Percentiles rank a stretch among this genome's conserved stretches.
Evolutionary conservation across 1,284 basidiomycete genomes (phyloP).

Genomic region (Takashimella koratensis): DNA sequence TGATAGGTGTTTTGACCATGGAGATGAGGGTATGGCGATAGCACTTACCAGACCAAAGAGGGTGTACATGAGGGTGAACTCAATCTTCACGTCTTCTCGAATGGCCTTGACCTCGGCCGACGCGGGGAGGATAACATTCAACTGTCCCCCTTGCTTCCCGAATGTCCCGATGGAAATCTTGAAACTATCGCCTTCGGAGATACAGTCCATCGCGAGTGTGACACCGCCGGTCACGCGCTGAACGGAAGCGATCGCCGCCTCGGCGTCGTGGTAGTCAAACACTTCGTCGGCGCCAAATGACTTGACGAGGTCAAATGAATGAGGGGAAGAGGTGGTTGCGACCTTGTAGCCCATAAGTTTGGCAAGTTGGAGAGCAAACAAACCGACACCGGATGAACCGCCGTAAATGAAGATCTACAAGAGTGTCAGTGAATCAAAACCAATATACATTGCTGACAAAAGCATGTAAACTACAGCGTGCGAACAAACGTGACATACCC

Average conservation of each 20-base stretch:
- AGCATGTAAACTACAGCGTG: too few relatives aligned
- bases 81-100: constrained; percentile 7
- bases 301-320: constrained; percentile 49
- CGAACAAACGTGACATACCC: too few relatives aligned
- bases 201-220: constrained; percentile 13
- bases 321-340: constrained; percentile 50
- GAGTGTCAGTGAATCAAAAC: constrained; percentile 12
- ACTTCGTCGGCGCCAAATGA: constrained; percentile 51
- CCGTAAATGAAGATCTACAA: constrained; percentile 50
- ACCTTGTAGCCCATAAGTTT: constrained; percentile 51
- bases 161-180: constrained; percentile 9
- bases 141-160: constrained; percentile 15
- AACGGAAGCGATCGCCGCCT: constrained; percentile 8
- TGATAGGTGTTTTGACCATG: too few relatives aligned
- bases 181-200: constrained; percentile 8
- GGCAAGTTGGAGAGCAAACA: constrained; percentile 53
- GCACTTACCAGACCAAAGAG: constrained; percentile 7
- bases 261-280: constrained; percentile 38
- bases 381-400: constrained; percentile 51
- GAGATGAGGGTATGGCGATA: too few relatives aligned
- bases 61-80: constrained; percentile 10
- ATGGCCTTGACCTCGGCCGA: not conserved
- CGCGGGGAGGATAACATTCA: not conserved
- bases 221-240: constrained; percentile 18
- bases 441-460: too few relatives aligned